phyloP scores from a whole-genome alignment of 352 stramenopile species.

The Pythium myriotylum region DNA sequence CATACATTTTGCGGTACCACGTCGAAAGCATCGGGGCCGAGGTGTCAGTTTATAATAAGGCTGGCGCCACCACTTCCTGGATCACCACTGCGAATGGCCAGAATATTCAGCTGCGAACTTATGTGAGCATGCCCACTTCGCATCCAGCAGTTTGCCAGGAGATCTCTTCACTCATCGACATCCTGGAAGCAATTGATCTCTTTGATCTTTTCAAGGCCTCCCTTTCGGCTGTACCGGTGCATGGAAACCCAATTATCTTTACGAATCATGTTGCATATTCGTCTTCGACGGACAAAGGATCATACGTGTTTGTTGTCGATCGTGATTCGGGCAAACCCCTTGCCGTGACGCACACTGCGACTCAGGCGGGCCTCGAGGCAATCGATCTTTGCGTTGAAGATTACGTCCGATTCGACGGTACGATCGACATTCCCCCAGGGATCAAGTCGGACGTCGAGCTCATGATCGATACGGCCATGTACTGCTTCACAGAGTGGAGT shows the following conservation, averaged over 20 bases:
- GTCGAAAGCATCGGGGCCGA: constrained; percentile 42
- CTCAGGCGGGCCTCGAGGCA: neutral
- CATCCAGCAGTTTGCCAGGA: constrained; percentile 26
- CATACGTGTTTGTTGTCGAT: constrained; percentile 58
- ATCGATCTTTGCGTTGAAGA: constrained; percentile 42
- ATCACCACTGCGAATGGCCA: constrained; percentile 40
- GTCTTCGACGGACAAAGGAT: constrained; percentile 39
- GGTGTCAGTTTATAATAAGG: constrained; percentile 45
- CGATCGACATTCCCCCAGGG: constrained; percentile 34
- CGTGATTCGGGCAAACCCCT: constrained; percentile 32
- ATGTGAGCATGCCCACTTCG: constrained; percentile 18
- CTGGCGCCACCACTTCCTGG: constrained; percentile 47
- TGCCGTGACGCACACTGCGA: constrained; percentile 37
- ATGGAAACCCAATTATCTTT: constrained; percentile 9
- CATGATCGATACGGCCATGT: constrained; percentile 48
- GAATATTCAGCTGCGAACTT: constrained; percentile 44
- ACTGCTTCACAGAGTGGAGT: constrained; percentile 49
- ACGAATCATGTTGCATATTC: constrained; percentile 20
- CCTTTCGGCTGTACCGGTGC: constrained; percentile 16
- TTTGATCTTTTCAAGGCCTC: constrained; percentile 31
- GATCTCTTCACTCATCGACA: constrained; percentile 41
- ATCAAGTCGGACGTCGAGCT: constrained; percentile 66
- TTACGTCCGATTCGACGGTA: constrained; percentile 37
- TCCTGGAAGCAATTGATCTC: constrained; percentile 51
- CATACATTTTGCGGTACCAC: constrained; percentile 50